Evolutionary conservation across 768 basidiomycete genomes (phyloP).

Genomic region (Podaxis carcinomalis): DNA sequence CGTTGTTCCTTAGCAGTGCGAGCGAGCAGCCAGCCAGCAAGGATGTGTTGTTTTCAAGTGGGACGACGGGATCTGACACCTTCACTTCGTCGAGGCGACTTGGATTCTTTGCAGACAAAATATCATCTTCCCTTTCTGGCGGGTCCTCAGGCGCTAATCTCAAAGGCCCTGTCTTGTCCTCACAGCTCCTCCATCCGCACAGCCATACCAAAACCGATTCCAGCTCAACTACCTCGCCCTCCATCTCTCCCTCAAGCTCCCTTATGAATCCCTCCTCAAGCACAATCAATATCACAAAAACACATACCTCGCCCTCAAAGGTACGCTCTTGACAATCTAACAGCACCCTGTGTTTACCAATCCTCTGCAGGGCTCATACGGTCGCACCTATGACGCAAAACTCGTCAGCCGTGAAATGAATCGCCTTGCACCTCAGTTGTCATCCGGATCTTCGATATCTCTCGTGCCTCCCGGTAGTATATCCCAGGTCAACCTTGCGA

Average conservation of each 20-base stretch:
- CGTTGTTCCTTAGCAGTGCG: slow-evolving; percentile 28
- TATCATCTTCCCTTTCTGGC: slow-evolving; percentile 34
- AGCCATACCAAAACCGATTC: slow-evolving; percentile 35
- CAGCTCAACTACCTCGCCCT: slow-evolving; percentile 19
- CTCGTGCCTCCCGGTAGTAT: slow-evolving; percentile 36
- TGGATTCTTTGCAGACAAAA: slow-evolving; percentile 39
- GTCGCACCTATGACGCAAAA: slow-evolving; percentile 76
- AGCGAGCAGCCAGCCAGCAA: slow-evolving; percentile 29
- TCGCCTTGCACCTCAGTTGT: slow-evolving; percentile 54
- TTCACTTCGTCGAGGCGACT: slow-evolving; percentile 33
- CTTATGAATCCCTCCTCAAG: slow-evolving; percentile 32
- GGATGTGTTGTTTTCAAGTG: slow-evolving; percentile 19
- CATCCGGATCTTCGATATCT: slow-evolving; percentile 43
- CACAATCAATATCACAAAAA: slow-evolving; percentile 28
- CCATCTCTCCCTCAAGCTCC: slow-evolving; percentile 18
- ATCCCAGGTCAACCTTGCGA: slow-evolving; percentile 34
- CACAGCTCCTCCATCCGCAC: slow-evolving; percentile 33
- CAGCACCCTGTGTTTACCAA: slow-evolving; percentile 6
- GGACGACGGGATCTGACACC: slow-evolving; percentile 22
- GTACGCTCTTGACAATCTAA: slow-evolving; percentile 5
- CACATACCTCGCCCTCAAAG: slow-evolving; percentile 52
- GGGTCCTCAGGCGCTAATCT: slow-evolving; percentile 18
- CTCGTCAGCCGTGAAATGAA: slow-evolving; percentile 84
- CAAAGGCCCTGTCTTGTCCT: slow-evolving; percentile 27
- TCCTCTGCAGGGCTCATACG: slow-evolving; percentile 43